phyloP scores from a whole-genome alignment of 768 basidiomycete genomes.

The Wakefieldia striispora region DNA sequence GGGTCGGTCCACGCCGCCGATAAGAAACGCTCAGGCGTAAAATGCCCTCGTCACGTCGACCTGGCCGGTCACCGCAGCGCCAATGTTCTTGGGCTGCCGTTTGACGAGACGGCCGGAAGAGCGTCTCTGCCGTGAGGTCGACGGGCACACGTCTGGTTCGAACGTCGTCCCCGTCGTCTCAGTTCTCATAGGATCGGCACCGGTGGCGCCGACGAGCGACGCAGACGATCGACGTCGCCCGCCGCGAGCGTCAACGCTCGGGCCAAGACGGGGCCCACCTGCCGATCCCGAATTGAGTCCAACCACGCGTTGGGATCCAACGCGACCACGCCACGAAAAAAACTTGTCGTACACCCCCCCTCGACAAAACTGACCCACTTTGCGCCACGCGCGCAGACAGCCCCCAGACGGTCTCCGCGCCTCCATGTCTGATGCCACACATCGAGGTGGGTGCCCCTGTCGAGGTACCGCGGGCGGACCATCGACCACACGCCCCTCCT shows the following conservation, averaged over 20 bases:
- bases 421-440: neutral
- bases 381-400: neutral
- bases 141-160: neutral
- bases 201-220: constrained; percentile 17
- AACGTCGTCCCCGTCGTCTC: neutral
- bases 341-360: constrained; percentile 5
- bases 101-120: constrained; percentile 7
- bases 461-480: constrained; percentile 19
- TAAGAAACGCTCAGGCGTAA: neutral
- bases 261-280: neutral
- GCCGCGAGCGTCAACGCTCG: too few relatives aligned
- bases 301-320: neutral
- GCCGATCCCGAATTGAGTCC: neutral
- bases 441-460: neutral
- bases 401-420: neutral
- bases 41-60: neutral
- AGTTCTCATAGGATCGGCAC: neutral
- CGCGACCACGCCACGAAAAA: constrained; percentile 11
- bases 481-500: neutral
- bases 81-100: constrained; percentile 5
- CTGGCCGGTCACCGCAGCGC: neutral
- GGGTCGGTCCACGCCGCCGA: constrained; percentile 1
- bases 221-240: neutral
- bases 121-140: neutral
- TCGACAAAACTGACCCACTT: constrained; percentile 4